Conservation (phyloP, 2,329 filamentous ascomycete species). For the Cladorrhinum sp. region DNA sequence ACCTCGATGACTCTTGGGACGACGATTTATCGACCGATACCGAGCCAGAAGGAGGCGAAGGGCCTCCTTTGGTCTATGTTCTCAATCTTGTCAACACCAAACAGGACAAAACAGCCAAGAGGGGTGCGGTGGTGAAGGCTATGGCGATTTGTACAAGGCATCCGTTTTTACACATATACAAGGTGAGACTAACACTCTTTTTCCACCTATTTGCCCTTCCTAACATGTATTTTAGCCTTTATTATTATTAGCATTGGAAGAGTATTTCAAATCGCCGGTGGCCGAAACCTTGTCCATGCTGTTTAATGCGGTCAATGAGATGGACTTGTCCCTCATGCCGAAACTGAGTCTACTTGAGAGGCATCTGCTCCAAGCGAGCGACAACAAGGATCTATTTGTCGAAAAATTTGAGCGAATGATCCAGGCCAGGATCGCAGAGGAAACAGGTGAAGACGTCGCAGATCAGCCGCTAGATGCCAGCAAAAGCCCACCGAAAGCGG, state of each 20-base stretch:
- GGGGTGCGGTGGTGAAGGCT: slow-evolving; percentile 92
- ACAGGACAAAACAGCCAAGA: slow-evolving; percentile 86
- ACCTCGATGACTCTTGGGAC: slow-evolving; percentile 48
- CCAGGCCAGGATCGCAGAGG: slow-evolving; percentile 72
- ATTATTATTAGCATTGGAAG: slow-evolving; percentile 83
- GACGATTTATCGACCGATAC: slow-evolving; percentile 55
- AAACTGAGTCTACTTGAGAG: slow-evolving; percentile 78
- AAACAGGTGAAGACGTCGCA: slow-evolving; percentile 44
- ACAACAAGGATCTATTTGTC: slow-evolving; percentile 93
- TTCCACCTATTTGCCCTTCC: slow-evolving; percentile 9
- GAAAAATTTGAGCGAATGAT: slow-evolving; percentile 98
- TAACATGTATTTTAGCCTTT: slow-evolving; percentile 62
- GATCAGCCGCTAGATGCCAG: slow-evolving; percentile 47
- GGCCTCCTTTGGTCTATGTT: slow-evolving; percentile 92
- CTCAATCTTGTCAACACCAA: slow-evolving; percentile 98
- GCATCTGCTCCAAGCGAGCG: slow-evolving; percentile 81
- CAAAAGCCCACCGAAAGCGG: slow-evolving; percentile 45
- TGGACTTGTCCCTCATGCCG: slow-evolving; percentile 95
- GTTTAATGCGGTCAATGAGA: slow-evolving; percentile 89
- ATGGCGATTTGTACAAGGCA: slow-evolving; percentile 99
- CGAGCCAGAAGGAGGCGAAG: slow-evolving; percentile 71
- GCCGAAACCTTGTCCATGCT: slow-evolving; percentile 83
- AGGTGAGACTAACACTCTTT: slow-evolving; percentile 50
- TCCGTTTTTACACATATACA: slow-evolving; percentile 98
- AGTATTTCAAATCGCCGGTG: slow-evolving; percentile 91